Percentiles rank a stretch among this genome's conserved stretches.
Evolutionary conservation across 2,329 filamentous ascomycete species (phyloP).

Genomic region (Colletotrichum ledebouriae): DNA sequence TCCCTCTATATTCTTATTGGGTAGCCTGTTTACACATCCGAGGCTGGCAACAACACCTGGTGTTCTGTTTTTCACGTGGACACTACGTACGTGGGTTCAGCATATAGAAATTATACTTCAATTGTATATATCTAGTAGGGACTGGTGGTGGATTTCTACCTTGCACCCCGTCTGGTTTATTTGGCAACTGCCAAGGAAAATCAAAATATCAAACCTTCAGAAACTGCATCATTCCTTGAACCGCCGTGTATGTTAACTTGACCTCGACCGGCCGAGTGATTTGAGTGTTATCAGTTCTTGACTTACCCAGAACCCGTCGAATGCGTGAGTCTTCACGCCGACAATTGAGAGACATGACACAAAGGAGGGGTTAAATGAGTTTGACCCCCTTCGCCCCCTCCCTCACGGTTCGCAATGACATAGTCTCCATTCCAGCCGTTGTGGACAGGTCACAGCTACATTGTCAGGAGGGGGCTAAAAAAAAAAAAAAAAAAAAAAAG

Average conservation of each 20-base stretch:
- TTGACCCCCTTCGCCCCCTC: not conserved
- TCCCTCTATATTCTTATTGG: not conserved
- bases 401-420: conserved; percentile 5
- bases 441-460: not conserved
- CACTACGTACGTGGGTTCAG: conserved; percentile 2
- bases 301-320: not conserved
- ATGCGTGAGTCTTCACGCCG: not conserved
- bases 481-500: not conserved
- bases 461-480: too few relatives aligned
- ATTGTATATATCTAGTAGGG: conserved; percentile 38
- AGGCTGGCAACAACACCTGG: conserved; percentile 16
- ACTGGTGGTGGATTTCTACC: not conserved
- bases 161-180: conserved; percentile 11
- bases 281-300: not conserved
- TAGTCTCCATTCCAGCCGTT: not conserved
- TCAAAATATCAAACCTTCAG: conserved; percentile 7
- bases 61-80: conserved; percentile 35
- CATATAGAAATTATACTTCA: conserved; percentile 35
- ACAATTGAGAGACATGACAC: not conserved
- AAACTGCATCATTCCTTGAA: not conserved
- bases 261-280: conserved; percentile 13
- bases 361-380: conserved; percentile 4
- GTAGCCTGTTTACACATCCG: not conserved
- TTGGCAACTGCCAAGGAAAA: not conserved
- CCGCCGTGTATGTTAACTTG: not conserved